Base-by-base conservation (phyloP, 805 yeast genomes). In the Myxozyma lipomycoides region DNA sequence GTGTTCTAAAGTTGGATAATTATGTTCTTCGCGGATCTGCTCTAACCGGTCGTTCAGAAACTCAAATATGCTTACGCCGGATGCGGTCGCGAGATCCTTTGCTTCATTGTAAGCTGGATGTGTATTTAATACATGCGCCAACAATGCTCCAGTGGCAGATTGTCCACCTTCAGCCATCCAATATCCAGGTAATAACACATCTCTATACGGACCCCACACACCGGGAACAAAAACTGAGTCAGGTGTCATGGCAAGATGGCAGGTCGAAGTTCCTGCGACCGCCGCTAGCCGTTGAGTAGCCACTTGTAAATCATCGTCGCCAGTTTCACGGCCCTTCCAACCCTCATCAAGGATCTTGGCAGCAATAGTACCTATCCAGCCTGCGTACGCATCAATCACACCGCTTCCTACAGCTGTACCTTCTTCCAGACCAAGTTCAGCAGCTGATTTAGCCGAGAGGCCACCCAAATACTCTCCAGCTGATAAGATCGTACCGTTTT, bases 81-180 rank as follows among this genome's bases (percentile, higher is more conserved):
- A 78, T 19, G 82, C 79, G 58, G 80, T 86, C 0, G 96, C 81
- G 32, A 79, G 70, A 52, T 75, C 77, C 12, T 80, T 77, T 47
- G 91, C 75, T 63, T 86, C 88, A 1, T 79, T 72, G 60, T 82
- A 81, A 0, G 98, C 95, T 0, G 97, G 96, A 65, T 93, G 98
- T 7, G 86, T 83, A 10, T 86, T 76, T 55, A 93, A 69, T 15
- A 91, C 91, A 67, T 87, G 95, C 1, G 93, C 91, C 57, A 93
- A 75, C 36, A 93, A 76, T 26, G 95, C 96, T 61, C 98, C 98
- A 1, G 98, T 93, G 66, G 96, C 86, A 15, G 95, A 84, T 69
- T 93, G 98, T n/a, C 98, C 98, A 65, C 98, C 98, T 70, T 93
- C 98, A 12, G 98, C 96, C 58, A 90, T 75, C 98, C 98, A 93